Percentiles rank a stretch among this genome's conserved stretches.
These are phyloP conservation scores for Aspergillus baeticus DNA, from an alignment of 495 filamentous ascomycete genomes.

Conservation along the genomic window DNA sequence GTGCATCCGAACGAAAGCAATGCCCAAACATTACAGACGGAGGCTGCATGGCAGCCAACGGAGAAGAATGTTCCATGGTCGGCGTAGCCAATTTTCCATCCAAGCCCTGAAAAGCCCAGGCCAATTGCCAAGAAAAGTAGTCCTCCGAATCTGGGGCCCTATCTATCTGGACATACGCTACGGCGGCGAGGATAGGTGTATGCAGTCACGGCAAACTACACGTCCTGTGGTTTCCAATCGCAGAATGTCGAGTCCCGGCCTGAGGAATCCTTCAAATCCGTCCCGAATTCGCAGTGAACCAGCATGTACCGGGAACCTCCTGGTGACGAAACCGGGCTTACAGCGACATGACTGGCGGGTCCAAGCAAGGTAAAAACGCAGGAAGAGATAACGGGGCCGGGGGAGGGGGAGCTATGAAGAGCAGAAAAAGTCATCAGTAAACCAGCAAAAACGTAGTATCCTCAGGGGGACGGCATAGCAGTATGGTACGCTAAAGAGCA, in stretches of 20 bases:
- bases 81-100: background rate
- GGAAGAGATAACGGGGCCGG: constrained; percentile 1
- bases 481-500: constrained; percentile 22
- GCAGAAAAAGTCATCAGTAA: constrained; percentile 16
- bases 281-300: constrained; percentile 18
- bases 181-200: constrained; percentile 13
- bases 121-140: constrained; percentile 10
- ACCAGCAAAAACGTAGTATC: constrained; percentile 8
- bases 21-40: constrained; percentile 58
- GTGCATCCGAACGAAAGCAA: constrained; percentile 53
- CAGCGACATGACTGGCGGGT: constrained; percentile 23
- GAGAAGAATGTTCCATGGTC: constrained; percentile 89
- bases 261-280: constrained; percentile 11
- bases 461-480: constrained; percentile 10
- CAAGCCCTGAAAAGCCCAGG: background rate
- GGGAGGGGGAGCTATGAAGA: constrained; percentile 15
- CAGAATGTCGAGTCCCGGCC: constrained; percentile 13
- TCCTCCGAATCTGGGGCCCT: constrained; percentile 7
- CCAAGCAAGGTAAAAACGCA: constrained; percentile 7
- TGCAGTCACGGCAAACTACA: constrained; percentile 15
- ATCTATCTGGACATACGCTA: constrained; percentile 26
- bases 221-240: constrained; percentile 12
- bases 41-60: constrained; percentile 90
- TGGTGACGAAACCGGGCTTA: constrained; percentile 21
- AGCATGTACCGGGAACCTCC: constrained; percentile 18